Base-by-base conservation (phyloP, 2,329 filamentous ascomycete genomes). In the Graphilbum ipis-grandicollis region DNA sequence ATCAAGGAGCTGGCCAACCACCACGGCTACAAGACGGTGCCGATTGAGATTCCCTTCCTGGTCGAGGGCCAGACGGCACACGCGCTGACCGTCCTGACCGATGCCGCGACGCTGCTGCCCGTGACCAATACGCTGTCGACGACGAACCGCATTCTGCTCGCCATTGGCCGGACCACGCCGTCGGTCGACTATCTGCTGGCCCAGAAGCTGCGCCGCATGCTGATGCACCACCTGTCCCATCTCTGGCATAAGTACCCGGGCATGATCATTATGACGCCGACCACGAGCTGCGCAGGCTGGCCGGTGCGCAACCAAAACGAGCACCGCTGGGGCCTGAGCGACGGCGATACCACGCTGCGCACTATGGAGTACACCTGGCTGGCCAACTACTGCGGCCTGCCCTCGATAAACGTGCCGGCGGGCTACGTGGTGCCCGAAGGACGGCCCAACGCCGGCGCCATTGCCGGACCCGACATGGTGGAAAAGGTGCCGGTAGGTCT, bases 261-360 rank as follows among this genome's bases (percentile, higher is more conserved):
- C 5, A 66, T 86, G 49, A 52, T 85, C 17, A 75, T 86, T 36
- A 56, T 83, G 5, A 78, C 76, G 0, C 80, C 81, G 0, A 81
- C 78, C 0, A 77, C 72, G 1, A 52, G 52, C 14, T 65, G 60
- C 34, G 57, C 59, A 0, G 64, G 63, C 5, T 60, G 60, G 50
- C 60, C 56, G 2, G 60, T 67, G 31, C 50, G 52, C 30, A 33
- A 25, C 33, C 32, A 46, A 4, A 47, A 44, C 1, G 62, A 65
- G 45, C 43, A 62, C 4, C 43, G 39, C 2, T 52, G 56, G 30
- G 63, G 63, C 1, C 39, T 66, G 1, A 63, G 56, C 23, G 62
- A 67, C 35, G 63, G 62, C 5, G 59, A 63, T 41, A 51, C 50
- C 15, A 67, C 63, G 0, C 49, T 66, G 19, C 46, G 55, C 37